Base-by-base conservation (phyloP, 179 eudicot species). In the Spinacia oleracea region DNA sequence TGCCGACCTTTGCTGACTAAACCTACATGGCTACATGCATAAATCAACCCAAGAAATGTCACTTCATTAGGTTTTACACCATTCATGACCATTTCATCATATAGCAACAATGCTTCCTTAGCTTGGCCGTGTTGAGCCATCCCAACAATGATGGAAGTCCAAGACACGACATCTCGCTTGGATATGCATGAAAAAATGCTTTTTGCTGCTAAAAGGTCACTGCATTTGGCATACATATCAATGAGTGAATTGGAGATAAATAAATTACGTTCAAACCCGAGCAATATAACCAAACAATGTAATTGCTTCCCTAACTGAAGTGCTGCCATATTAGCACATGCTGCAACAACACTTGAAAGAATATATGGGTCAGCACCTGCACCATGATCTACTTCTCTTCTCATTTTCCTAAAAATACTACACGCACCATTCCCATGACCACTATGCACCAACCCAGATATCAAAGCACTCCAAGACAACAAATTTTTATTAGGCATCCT, bases 1-100 rank as follows among this genome's bases (percentile, higher is more conserved):
- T 72, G 43, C 7, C 84, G 82, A 20, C 98, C 98, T 86, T 81
- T 83, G 62, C 80, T 82, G 25, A 94, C 91, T 78, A 93, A 85
- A 23, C 98, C 98, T 8, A 81, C 95, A 89, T 94, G 98, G 69
- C 95, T 89, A 74, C 98, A 94, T 29, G 98, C 97, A 84, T 90
- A 92, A 32, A 92, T 83, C 64, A 94, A 74, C 76, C 93, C 97
- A 34, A 90, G 80, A 63, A 92, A 92, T 31, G 98, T 94, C 77
- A 92, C 98, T 63, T 83, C 89, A 77, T 94, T 94, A 46, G 98
- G 98, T 67, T 84, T 86, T 55, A 88, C 34, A 77, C 91, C 97
- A 71, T 83, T 76, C 46, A 48, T 77, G 82, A 86, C 78, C 97
- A 94, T 92, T 77, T 86, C 80, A 83, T 89, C 89, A 71, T 90